A percentile compares a stretch with the other conserved stretches of the same genome.
phyloP scores from a whole-genome alignment of 164 flowering plant genomes.

The Stephania cephalantha region DNA sequence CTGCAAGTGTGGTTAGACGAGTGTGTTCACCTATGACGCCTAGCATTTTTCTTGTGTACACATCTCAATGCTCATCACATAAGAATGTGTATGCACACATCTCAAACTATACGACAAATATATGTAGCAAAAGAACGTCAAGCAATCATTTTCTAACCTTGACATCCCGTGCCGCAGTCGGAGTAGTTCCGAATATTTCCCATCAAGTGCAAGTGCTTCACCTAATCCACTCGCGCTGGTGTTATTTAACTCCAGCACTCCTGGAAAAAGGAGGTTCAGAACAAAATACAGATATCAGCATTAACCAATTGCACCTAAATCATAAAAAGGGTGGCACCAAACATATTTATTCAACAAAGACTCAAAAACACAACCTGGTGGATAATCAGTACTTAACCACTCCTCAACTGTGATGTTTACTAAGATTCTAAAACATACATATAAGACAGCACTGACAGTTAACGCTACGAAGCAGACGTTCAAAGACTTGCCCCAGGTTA shows the following conservation, averaged over 20 bases:
- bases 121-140: no score
- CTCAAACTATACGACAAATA: no score
- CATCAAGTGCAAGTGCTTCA: background rate
- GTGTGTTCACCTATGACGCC: no score
- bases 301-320: background rate
- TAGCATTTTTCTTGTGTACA: no score
- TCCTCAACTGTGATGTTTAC: constrained; percentile 25
- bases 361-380: background rate
- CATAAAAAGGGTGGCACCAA: background rate
- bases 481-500: background rate
- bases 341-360: background rate
- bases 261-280: constrained; percentile 4
- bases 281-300: background rate
- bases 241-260: background rate
- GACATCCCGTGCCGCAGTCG: no score
- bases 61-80: no score
- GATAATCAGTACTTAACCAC: constrained; percentile 23
- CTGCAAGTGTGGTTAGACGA: no score
- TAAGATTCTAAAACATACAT: constrained; percentile 8
- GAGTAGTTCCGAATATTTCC: no score
- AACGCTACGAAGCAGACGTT: background rate
- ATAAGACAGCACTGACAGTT: background rate
- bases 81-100: no score
- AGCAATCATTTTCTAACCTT: no score
- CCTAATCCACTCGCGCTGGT: background rate